Evolutionary conservation across 306 rosid species (phyloP).

Genomic region (Hippophae rhamnoides): DNA sequence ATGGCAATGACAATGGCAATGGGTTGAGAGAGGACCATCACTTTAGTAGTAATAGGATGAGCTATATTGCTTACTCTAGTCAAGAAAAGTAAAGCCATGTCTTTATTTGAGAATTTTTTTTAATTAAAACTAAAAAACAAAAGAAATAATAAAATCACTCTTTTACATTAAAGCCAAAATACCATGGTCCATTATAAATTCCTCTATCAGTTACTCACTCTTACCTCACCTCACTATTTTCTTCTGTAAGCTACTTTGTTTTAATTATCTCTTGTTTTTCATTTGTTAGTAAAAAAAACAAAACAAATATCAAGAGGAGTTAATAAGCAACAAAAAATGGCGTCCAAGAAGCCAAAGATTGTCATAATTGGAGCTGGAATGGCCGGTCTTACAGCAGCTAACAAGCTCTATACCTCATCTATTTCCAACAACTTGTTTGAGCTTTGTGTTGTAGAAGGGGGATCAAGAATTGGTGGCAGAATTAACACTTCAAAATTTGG

Average conservation of each 20-base stretch:
- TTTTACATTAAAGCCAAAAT: not conserved
- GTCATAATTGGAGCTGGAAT: conserved; percentile 95
- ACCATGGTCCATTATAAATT: conserved; percentile 43
- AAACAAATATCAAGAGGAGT: not conserved
- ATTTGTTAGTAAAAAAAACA: not conserved
- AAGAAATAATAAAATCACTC: conserved; percentile 3
- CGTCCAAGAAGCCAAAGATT: conserved; percentile 61
- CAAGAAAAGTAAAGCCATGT: conserved; percentile 47
- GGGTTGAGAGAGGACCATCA: conserved; percentile 9
- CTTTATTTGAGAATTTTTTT: conserved; percentile 31
- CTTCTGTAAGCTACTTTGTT: conserved; percentile 8
- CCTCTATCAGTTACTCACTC: conserved; percentile 39
- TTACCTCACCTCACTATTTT: conserved; percentile 39
- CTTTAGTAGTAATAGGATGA: conserved; percentile 3
- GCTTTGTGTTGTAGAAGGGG: conserved; percentile 75
- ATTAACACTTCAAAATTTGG: conserved; percentile 83
- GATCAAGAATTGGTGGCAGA: conserved; percentile 84
- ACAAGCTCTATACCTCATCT: conserved; percentile 58
- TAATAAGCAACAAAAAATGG: conserved; percentile 35
- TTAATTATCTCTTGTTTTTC: conserved; percentile 2
- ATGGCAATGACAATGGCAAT: conserved; percentile 28
- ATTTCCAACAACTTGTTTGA: conserved; percentile 52
- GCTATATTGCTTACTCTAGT: conserved; percentile 3
- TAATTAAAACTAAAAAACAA: not conserved
- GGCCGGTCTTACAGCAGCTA: conserved; percentile 95